Evolutionary conservation across 192 early-diverging fungal genomes (phyloP).

Genomic region (Thamnidium elegans): DNA sequence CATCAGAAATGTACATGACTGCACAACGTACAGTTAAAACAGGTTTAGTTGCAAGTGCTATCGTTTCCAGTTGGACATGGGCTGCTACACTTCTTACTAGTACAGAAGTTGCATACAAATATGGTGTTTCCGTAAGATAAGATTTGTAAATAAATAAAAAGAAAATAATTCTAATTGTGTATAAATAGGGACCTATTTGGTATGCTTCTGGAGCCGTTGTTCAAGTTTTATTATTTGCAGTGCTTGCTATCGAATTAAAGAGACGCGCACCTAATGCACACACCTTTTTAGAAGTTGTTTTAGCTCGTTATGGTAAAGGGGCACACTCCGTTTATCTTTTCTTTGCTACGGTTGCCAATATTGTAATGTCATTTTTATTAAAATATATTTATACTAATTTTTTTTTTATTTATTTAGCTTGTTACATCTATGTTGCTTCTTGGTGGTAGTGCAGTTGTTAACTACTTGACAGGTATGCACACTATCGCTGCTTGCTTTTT

Average conservation of each 20-base stretch:
- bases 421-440: constrained; percentile 74
- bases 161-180: neutral
- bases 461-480: constrained; percentile 64
- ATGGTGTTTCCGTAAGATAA: constrained; percentile 52
- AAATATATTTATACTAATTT: constrained; percentile 1
- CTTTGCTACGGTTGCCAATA: constrained; percentile 50
- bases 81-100: constrained; percentile 69
- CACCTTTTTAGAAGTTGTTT: constrained; percentile 70
- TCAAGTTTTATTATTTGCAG: constrained; percentile 68
- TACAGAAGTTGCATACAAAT: constrained; percentile 69
- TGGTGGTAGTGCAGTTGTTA: constrained; percentile 68
- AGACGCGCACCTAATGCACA: constrained; percentile 72
- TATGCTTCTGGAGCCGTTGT: constrained; percentile 68
- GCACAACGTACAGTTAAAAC: constrained; percentile 64
- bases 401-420: constrained; percentile 38
- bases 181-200: constrained; percentile 47
- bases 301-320: constrained; percentile 59
- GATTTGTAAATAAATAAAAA: too few species aligned
- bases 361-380: constrained; percentile 26
- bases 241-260: constrained; percentile 73
- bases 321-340: constrained; percentile 60
- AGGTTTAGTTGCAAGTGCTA: constrained; percentile 66
- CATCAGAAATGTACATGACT: constrained; percentile 69
- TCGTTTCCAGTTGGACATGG: constrained; percentile 63
- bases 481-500: constrained; percentile 60